A percentile compares a stretch with the other conserved stretches of the same genome.
phyloP scores from a whole-genome alignment of 2,329 filamentous ascomycete genomes.

The Penicillium concentricum region DNA sequence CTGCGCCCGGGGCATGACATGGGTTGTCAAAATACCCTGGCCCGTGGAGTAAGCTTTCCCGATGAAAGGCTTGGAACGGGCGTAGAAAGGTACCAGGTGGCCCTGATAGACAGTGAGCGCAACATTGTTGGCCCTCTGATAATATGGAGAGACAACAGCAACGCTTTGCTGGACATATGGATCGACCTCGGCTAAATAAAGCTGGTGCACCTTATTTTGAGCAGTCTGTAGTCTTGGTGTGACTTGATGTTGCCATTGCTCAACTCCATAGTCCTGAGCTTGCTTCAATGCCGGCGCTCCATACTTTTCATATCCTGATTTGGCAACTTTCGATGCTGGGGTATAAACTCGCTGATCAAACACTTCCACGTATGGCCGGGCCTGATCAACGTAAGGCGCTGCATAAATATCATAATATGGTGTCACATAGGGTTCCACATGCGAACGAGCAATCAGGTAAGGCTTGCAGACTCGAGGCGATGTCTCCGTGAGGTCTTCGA shows the following conservation, averaged over 20 bases:
- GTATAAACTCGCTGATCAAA: constrained; percentile 62
- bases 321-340: constrained; percentile 66
- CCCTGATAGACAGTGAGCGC: constrained; percentile 34
- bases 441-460: constrained; percentile 67
- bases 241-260: constrained; percentile 76
- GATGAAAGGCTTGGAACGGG: constrained; percentile 71
- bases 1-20: constrained; percentile 68
- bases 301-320: constrained; percentile 63
- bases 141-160: constrained; percentile 67
- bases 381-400: constrained; percentile 75
- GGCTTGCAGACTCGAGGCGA: constrained; percentile 80
- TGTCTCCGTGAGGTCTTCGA: constrained; percentile 64
- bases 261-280: constrained; percentile 63
- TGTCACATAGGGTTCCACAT: constrained; percentile 69
- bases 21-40: constrained; percentile 65
- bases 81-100: constrained; percentile 72
- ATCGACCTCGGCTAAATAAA: constrained; percentile 70
- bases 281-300: constrained; percentile 71
- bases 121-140: constrained; percentile 67
- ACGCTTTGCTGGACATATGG: constrained; percentile 69
- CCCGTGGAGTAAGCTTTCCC: constrained; percentile 65
- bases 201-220: constrained; percentile 58
- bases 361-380: constrained; percentile 67
- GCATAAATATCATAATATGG: constrained; percentile 87
- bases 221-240: constrained; percentile 71